phyloP scores from a whole-genome alignment of 331 rosid species.

The Pyrus hybrid region DNA sequence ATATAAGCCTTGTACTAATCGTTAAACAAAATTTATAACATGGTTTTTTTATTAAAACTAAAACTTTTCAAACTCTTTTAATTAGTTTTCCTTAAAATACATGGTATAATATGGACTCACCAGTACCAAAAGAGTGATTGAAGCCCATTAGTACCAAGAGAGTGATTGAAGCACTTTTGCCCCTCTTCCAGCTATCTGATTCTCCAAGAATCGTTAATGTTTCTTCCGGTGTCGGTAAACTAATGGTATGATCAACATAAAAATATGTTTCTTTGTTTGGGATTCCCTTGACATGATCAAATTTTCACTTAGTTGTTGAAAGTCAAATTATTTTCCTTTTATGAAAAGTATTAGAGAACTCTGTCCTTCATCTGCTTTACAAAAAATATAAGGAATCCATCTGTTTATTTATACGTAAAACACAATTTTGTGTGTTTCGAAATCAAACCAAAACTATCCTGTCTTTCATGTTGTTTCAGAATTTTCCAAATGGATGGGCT shows the following conservation, averaged over 20 bases:
- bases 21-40: too few relatives aligned
- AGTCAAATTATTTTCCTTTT: background rate
- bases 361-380: background rate
- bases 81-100: too few relatives aligned
- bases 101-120: too few relatives aligned
- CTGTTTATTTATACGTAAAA: background rate
- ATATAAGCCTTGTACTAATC: too few relatives aligned
- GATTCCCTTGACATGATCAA: background rate
- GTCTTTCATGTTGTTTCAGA: conserved; percentile 8
- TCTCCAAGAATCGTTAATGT: conserved; percentile 14
- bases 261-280: background rate
- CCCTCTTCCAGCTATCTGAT: conserved; percentile 1
- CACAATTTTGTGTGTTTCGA: background rate
- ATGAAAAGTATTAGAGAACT: background rate
- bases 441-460: background rate
- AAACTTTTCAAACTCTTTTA: too few relatives aligned
- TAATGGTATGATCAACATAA: background rate
- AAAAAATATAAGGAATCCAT: too few relatives aligned
- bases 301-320: background rate
- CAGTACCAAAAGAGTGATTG: too few relatives aligned
- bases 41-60: too few relatives aligned
- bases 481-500: conserved; percentile 26
- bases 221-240: background rate
- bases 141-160: too few relatives aligned
- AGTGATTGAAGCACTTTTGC: conserved; percentile 1